Evolutionary conservation across 345 rosid genomes (phyloP).

Genomic region (Acer saccharum): DNA sequence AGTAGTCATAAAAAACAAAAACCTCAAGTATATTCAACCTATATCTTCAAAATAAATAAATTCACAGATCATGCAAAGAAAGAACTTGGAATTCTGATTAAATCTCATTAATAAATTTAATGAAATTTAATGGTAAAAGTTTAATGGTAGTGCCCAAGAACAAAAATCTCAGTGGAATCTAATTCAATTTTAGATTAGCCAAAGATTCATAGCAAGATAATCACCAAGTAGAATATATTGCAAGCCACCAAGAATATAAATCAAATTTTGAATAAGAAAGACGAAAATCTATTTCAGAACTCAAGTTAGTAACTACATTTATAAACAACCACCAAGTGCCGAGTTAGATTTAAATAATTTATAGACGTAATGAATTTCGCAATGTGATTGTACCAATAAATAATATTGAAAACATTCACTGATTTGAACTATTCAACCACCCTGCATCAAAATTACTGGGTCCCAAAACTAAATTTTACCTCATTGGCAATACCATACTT

Average conservation of each 20-base stretch:
- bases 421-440: not conserved
- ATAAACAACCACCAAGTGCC: not conserved
- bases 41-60: not conserved
- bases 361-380: not conserved
- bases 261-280: too few species aligned
- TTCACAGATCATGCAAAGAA: not conserved
- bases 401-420: not conserved
- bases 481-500: constrained; percentile 91
- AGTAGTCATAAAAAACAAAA: not conserved
- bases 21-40: not conserved
- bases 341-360: not conserved
- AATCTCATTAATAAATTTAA: not conserved
- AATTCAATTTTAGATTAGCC: not conserved
- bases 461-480: constrained; percentile 40
- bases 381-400: not conserved
- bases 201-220: not conserved
- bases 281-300: not conserved
- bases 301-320: not conserved
- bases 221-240: not conserved
- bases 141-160: not conserved
- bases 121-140: not conserved
- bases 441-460: not conserved
- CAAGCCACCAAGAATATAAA: not conserved
- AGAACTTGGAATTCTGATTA: not conserved
- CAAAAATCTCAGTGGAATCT: not conserved